A percentile compares a stretch with the other conserved stretches of the same genome.
Conservation (phyloP, 768 basidiomycete genomes). For the Rhodotorula paludigena region DNA sequence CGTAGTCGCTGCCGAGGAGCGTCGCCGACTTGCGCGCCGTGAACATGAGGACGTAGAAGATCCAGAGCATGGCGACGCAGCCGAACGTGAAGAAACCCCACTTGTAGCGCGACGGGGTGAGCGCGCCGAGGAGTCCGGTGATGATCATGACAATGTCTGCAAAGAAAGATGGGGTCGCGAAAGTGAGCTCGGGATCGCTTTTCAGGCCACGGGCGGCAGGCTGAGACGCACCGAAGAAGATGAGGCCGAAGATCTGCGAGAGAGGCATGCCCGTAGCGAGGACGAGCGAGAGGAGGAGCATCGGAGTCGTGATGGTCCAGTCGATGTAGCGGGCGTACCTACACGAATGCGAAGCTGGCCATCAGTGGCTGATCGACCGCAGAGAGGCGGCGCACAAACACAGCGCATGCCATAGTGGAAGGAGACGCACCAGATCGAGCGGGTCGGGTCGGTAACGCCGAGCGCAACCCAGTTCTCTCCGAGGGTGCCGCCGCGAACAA, state of each 20-base stretch:
- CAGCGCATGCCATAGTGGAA: too few relatives aligned
- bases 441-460: constrained; percentile 37
- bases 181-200: background rate
- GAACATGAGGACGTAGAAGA: constrained; percentile 51
- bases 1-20: constrained; percentile 37
- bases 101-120: constrained; percentile 56
- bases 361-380: too few relatives aligned
- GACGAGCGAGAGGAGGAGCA: constrained; percentile 53
- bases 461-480: constrained; percentile 36
- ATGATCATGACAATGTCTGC: constrained; percentile 50
- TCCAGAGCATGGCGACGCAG: constrained; percentile 52
- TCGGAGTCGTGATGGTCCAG: constrained; percentile 51
- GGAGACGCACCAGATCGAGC: constrained; percentile 44
- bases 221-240: constrained; percentile 50
- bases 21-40: constrained; percentile 43
- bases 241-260: constrained; percentile 53
- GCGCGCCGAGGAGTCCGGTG: constrained; percentile 54
- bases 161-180: background rate
- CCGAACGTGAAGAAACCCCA: constrained; percentile 57
- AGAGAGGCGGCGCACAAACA: too few relatives aligned
- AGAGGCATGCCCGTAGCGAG: constrained; percentile 54
- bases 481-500: constrained; percentile 44
- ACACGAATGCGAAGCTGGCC: too few relatives aligned
- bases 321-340: constrained; percentile 55
- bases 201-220: background rate